A percentile compares a stretch with the other conserved stretches of the same genome.
phyloP scores from a whole-genome alignment of 2,329 filamentous ascomycete species.

The Aspergillus japonicus region DNA sequence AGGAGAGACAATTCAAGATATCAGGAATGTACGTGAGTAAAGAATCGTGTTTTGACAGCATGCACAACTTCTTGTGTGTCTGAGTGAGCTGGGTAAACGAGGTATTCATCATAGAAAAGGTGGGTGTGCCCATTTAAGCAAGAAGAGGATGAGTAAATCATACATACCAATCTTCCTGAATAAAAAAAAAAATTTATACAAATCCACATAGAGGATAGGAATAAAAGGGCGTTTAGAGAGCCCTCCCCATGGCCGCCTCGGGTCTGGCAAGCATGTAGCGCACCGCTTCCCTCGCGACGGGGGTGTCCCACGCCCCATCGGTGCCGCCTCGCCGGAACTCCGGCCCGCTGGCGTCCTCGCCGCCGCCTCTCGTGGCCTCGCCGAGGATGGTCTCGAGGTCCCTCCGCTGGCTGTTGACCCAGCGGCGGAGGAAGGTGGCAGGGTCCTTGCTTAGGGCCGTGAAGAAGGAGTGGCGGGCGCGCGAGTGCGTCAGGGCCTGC shows the following conservation, averaged over 20 bases:
- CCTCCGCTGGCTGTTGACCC: constrained; percentile 86
- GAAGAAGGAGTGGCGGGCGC: constrained; percentile 89
- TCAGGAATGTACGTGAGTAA: constrained; percentile 1
- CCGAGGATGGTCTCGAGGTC: constrained; percentile 87
- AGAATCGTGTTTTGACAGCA: neutral
- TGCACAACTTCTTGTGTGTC: neutral
- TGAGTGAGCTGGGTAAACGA: neutral
- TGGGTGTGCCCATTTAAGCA: no score
- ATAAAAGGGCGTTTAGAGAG: neutral
- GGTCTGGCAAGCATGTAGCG: constrained; percentile 59
- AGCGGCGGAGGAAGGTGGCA: constrained; percentile 77
- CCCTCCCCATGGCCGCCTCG: constrained; percentile 33
- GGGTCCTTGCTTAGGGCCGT: constrained; percentile 76
- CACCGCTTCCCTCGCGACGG: constrained; percentile 62
- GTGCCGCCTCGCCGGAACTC: constrained; percentile 52
- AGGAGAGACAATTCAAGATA: neutral
- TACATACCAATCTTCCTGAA: neutral
- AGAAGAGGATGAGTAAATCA: no score
- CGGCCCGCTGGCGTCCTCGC: constrained; percentile 53
- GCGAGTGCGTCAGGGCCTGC: constrained; percentile 78
- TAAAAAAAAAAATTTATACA: neutral
- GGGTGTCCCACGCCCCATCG: constrained; percentile 63
- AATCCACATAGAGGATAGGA: neutral
- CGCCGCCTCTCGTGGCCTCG: constrained; percentile 64
- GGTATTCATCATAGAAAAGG: neutral